These are phyloP conservation scores for Roridomyces roridus DNA, from an alignment of 768 basidiomycete genomes.

Conservation along the genomic window DNA sequence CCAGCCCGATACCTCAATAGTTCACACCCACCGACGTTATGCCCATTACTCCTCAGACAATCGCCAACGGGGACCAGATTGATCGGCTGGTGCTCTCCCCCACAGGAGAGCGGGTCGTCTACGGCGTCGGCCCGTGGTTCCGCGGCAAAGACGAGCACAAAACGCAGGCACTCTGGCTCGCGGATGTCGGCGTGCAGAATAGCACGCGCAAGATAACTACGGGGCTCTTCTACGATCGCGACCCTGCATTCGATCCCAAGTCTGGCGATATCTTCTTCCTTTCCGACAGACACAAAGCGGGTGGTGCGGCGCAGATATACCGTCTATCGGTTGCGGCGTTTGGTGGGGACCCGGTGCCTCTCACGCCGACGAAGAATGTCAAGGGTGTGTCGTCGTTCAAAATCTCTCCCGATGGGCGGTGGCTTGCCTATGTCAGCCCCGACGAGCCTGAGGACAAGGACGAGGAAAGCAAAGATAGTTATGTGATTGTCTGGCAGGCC, in stretches of 20 bases:
- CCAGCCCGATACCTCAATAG: too few relatives aligned
- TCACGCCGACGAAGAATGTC: constrained; percentile 11
- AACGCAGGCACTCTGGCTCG: constrained; percentile 22
- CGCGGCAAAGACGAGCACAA: constrained; percentile 16
- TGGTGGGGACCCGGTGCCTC: constrained; percentile 18
- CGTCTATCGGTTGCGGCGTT: constrained; percentile 10
- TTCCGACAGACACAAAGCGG: constrained; percentile 25
- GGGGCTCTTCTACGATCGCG: constrained; percentile 15
- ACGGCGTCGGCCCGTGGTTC: constrained; percentile 15
- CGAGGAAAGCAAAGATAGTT: constrained; percentile 14
- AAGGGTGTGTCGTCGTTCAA: constrained; percentile 3
- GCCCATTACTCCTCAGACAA: constrained; percentile 16
- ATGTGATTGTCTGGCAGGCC: constrained; percentile 16
- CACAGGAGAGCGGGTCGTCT: constrained; percentile 15
- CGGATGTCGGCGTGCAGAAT: constrained; percentile 5
- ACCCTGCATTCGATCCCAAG: constrained; percentile 14
- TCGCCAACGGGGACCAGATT: constrained; percentile 18
- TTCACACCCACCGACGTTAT: too few relatives aligned
- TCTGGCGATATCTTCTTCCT: constrained; percentile 24
- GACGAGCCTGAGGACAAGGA: constrained; percentile 23
- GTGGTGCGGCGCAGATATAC: constrained; percentile 10
- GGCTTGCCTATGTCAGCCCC: constrained; percentile 19
- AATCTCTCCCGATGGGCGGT: constrained; percentile 21
- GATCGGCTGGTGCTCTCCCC: constrained; percentile 10
- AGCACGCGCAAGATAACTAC: constrained; percentile 22